These are phyloP conservation scores for Acacia concinna DNA, from an alignment of 331 rosid genomes.

Conservation along the genomic window DNA sequence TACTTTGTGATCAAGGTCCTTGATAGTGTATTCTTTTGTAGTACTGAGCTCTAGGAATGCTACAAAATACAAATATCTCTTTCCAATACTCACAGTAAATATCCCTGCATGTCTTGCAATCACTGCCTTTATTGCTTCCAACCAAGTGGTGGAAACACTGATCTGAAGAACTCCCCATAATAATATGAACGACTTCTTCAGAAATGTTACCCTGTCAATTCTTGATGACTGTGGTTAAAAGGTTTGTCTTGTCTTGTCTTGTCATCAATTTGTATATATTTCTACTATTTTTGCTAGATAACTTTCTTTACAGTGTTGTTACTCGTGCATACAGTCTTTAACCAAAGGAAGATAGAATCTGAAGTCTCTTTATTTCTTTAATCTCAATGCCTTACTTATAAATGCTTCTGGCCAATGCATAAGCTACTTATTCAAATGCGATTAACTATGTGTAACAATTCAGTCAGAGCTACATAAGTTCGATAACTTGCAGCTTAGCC, in stretches of 20 bases:
- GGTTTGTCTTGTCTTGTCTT: not conserved
- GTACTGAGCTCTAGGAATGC: not conserved
- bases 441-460: not conserved
- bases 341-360: not conserved
- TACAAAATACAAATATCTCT: not conserved
- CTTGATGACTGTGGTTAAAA: not conserved
- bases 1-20: not conserved
- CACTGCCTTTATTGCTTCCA: not conserved
- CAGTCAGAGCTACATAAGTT: not conserved
- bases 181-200: not conserved
- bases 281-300: not conserved
- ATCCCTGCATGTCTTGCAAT: not conserved
- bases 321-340: not conserved
- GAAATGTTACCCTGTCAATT: not conserved
- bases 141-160: not conserved
- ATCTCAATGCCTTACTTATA: not conserved
- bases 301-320: not conserved
- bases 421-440: not conserved
- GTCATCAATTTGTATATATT: not conserved
- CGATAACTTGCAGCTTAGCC: not conserved
- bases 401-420: not conserved
- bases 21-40: not conserved
- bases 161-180: not conserved
- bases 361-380: not conserved
- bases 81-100: not conserved